Percentiles rank a stretch among this genome's conserved stretches.
phyloP scores from a whole-genome alignment of 768 basidiomycete species.

The Pulveroboletus sp. region DNA sequence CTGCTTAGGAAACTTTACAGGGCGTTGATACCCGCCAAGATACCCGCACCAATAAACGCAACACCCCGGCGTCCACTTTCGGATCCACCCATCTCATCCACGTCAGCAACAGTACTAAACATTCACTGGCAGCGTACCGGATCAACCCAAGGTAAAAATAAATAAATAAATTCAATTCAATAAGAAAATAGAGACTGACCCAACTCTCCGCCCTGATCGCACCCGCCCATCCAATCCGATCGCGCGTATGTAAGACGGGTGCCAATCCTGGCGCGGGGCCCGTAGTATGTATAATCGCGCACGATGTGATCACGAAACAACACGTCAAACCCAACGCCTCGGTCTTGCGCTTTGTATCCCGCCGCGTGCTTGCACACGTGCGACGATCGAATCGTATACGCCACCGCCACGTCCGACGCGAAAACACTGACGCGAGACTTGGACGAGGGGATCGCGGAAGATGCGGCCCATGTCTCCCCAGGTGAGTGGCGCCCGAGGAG shows the following conservation, averaged over 20 bases:
- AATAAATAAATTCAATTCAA: no score
- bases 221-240: conserved; percentile 54
- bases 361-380: conserved; percentile 53
- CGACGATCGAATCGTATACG: conserved; percentile 60
- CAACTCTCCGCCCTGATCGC: conserved; percentile 61
- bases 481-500: conserved; percentile 44
- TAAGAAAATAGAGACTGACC: conserved; percentile 33
- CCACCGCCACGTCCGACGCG: conserved; percentile 66
- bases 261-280: conserved; percentile 62
- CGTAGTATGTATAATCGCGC: conserved; percentile 55
- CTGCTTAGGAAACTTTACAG: conserved; percentile 49
- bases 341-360: conserved; percentile 54
- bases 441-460: conserved; percentile 59
- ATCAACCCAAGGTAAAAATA: background rate
- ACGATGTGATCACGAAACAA: conserved; percentile 44
- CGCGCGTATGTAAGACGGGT: conserved; percentile 57
- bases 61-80: conserved; percentile 38
- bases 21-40: conserved; percentile 56
- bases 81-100: conserved; percentile 30
- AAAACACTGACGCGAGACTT: conserved; percentile 62
- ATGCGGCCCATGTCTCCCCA: conserved; percentile 54
- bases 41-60: conserved; percentile 56
- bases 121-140: background rate
- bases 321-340: conserved; percentile 48
- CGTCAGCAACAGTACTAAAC: background rate